A percentile compares a stretch with the other conserved stretches of the same genome.
phyloP scores from a whole-genome alignment of 202 grass and related monocot genomes.

The Elaeis oleifera region DNA sequence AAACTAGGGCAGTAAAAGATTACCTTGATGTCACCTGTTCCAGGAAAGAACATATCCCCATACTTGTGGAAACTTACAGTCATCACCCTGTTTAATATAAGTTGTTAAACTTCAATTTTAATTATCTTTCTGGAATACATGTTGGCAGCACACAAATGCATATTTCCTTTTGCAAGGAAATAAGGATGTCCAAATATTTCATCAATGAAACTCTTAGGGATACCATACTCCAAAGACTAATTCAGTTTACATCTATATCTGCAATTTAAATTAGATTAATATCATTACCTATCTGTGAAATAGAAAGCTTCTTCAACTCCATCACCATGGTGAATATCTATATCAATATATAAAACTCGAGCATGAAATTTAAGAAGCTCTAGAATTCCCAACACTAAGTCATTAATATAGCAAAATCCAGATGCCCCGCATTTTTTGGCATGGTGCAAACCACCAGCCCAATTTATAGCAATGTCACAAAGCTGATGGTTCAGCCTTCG shows the following conservation, averaged over 20 bases:
- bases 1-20: constrained; percentile 5
- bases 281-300: constrained; percentile 93
- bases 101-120: constrained; percentile 10
- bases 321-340: constrained; percentile 97
- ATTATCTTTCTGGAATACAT: too few relatives aligned
- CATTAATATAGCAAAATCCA: constrained; percentile 98
- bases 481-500: constrained; percentile 75
- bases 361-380: constrained; percentile 97
- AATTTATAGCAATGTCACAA: constrained; percentile 93
- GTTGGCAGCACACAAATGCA: too few relatives aligned
- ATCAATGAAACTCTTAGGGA: too few relatives aligned
- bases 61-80: constrained; percentile 98
- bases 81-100: constrained; percentile 64
- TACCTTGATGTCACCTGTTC: constrained; percentile 95
- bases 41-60: constrained; percentile 94
- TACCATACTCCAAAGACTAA: neutral
- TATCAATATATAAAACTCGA: constrained; percentile 95
- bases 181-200: too few relatives aligned
- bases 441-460: constrained; percentile 92
- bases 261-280: constrained; percentile 4
- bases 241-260: constrained; percentile 2
- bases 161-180: too few relatives aligned
- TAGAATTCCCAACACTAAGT: constrained; percentile 88
- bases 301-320: constrained; percentile 99
- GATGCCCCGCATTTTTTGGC: constrained; percentile 91